These are phyloP conservation scores for Closterium sp. DNA, from an alignment of 139 green algal genomes.

Conservation along the genomic window DNA sequence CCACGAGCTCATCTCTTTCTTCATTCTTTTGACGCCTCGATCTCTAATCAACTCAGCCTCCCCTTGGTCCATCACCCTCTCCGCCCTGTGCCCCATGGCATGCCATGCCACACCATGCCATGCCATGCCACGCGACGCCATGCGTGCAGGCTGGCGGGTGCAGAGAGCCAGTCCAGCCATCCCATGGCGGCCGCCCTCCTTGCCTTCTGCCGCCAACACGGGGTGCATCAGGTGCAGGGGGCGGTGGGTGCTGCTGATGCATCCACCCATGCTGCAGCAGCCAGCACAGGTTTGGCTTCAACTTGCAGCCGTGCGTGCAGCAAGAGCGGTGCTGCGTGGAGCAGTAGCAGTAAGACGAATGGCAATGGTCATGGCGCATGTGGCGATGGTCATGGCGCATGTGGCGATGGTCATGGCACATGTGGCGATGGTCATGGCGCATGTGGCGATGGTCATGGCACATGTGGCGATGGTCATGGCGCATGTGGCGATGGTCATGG, in stretches of 20 bases:
- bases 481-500: neutral
- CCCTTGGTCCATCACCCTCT: too few relatives aligned
- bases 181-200: slow-evolving; percentile 62
- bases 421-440: too few relatives aligned
- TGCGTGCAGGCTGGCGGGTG: slow-evolving; percentile 31
- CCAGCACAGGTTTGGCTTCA: neutral
- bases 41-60: too few relatives aligned
- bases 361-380: too few relatives aligned
- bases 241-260: neutral
- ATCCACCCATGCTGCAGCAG: neutral
- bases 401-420: neutral
- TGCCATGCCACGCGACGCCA: too few relatives aligned
- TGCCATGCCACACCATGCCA: too few relatives aligned
- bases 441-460: neutral
- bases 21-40: too few relatives aligned
- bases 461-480: neutral
- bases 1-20: too few relatives aligned
- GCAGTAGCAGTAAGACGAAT: neutral
- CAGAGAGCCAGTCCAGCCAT: slow-evolving; percentile 58
- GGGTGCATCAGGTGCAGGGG: slow-evolving; percentile 4
- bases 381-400: too few relatives aligned
- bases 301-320: neutral
- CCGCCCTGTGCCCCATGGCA: too few relatives aligned
- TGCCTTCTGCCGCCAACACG: slow-evolving; percentile 20
- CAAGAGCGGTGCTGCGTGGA: neutral